Evolutionary conservation across 805 yeast species (phyloP).

Genomic region (Wickerhamomyces strasburgensis): DNA sequence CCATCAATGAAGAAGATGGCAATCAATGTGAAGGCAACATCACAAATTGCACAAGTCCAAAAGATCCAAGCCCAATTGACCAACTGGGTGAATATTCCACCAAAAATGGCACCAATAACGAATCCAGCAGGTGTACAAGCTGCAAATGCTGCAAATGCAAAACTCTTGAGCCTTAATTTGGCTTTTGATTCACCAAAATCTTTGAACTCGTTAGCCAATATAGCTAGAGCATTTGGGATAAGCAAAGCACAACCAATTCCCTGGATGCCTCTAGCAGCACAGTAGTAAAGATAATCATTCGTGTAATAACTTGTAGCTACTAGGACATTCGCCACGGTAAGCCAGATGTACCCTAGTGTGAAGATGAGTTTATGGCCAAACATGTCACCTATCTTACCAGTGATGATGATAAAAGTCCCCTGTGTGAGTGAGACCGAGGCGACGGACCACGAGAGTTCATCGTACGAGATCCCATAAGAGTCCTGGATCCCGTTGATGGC

Average conservation of each 20-base stretch:
- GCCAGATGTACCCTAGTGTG: constrained; percentile 49
- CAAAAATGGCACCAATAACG: constrained; percentile 43
- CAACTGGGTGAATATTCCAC: constrained; percentile 39
- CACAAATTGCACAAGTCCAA: constrained; percentile 33
- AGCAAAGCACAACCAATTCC: constrained; percentile 54
- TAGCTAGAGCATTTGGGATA: constrained; percentile 55
- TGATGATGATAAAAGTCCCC: constrained; percentile 62
- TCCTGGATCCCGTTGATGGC: too few relatives aligned
- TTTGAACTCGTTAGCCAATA: constrained; percentile 39
- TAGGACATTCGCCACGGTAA: constrained; percentile 50
- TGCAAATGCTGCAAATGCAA: constrained; percentile 49
- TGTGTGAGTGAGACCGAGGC: constrained; percentile 65
- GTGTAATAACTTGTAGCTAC: constrained; percentile 49
- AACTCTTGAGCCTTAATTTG: constrained; percentile 20
- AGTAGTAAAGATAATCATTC: constrained; percentile 44
- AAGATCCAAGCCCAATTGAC: constrained; percentile 46
- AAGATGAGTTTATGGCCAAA: constrained; percentile 56
- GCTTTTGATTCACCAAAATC: constrained; percentile 30
- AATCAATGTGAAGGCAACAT: constrained; percentile 26
- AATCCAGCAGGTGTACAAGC: constrained; percentile 59
- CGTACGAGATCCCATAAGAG: too few relatives aligned
- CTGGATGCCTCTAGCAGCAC: constrained; percentile 48
- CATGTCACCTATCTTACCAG: constrained; percentile 67
- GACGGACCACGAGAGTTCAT: too few relatives aligned
- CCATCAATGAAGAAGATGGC: too few relatives aligned